Evolutionary conservation across 805 yeast genomes (phyloP), one percentile per base, ranked within the genome.

Genomic region (Suhomyces xylopsoci): DNA sequence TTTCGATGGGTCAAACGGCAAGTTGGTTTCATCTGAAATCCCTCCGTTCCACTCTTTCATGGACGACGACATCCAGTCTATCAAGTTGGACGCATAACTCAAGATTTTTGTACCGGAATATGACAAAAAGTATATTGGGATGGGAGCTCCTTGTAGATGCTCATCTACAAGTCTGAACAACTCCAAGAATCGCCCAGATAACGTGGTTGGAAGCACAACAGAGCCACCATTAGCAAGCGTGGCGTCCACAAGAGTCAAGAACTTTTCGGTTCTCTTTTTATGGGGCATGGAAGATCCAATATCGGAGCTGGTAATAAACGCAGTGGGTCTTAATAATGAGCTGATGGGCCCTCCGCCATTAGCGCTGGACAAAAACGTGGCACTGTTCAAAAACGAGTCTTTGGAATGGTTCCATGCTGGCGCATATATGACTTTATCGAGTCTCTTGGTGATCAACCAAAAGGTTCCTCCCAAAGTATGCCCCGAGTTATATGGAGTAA

Each of bases 31-130:
- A 7, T 79, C 73, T 14, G 56, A 53, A 6, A 50, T 45, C 5
- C 55, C 55, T 9, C 55, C 60, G 6, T 57, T 54, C 93, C 97
- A 91, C 45, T 84, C 87, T 59, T 88, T 87, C 24, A 89, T 81
- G n/a, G 85, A 79, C 0, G 93, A 81, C 0, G 96, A 84, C 91
- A 94, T 87, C 98, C 98, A 94, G 71, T 94, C 99, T 26, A 93
- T 71, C 86, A 94, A 88, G 51, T 91, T 87, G 12, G 90, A 82
- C 0, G 97, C 97, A 63, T 88, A 90, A 24, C 87, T 80, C 52
- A 94, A 68, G 3, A 87, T 79, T 62, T 93, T 84, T 3, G 90
- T 82, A 24, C 94, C 96, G 0, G 91, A 84, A 60, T 83, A 85
- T 3, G 96, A 83, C n/a, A 88, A 70, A 52, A 90, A 77, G 32